Evolutionary conservation across 2,329 filamentous ascomycete species (phyloP).

Genomic region (Trichoderma sp.): DNA sequence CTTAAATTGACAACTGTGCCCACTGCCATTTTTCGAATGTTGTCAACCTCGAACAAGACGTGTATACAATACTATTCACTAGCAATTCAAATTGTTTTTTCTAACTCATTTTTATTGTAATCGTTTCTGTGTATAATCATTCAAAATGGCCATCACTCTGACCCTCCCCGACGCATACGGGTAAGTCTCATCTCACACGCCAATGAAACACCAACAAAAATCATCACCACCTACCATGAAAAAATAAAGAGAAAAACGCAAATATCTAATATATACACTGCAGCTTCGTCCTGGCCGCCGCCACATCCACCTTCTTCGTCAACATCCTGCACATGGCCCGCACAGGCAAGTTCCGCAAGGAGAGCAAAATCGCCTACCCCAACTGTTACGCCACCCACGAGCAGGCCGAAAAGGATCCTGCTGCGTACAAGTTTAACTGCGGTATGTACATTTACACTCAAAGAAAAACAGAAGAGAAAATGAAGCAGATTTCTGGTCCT

Average conservation of each 20-base stretch:
- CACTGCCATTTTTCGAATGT: neutral
- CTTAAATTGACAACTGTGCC: slow-evolving; percentile 15
- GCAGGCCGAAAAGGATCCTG: slow-evolving; percentile 52
- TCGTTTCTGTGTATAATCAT: neutral
- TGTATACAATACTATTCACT: neutral
- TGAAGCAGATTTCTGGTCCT: neutral
- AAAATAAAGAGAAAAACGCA: neutral
- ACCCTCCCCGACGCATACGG: slow-evolving; percentile 50
- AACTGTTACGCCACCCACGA: slow-evolving; percentile 55
- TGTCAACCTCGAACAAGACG: neutral
- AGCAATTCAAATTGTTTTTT: no score
- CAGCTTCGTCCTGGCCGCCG: slow-evolving; percentile 61
- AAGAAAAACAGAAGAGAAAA: no score
- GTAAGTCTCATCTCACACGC: slow-evolving; percentile 37
- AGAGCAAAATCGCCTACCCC: slow-evolving; percentile 56
- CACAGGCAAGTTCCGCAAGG: slow-evolving; percentile 50
- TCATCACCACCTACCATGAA: neutral
- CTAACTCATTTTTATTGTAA: neutral
- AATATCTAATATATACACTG: neutral
- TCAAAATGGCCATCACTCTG: slow-evolving; percentile 44
- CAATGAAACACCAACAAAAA: neutral
- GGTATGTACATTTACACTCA: slow-evolving; percentile 35
- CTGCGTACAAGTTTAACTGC: slow-evolving; percentile 62
- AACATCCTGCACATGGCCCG: slow-evolving; percentile 52
- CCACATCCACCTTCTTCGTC: slow-evolving; percentile 57